Percentiles rank a stretch among this genome's conserved stretches.
These are phyloP conservation scores for Chlorociboria aeruginascens DNA, from an alignment of 495 filamentous ascomycete species.

Conservation along the genomic window DNA sequence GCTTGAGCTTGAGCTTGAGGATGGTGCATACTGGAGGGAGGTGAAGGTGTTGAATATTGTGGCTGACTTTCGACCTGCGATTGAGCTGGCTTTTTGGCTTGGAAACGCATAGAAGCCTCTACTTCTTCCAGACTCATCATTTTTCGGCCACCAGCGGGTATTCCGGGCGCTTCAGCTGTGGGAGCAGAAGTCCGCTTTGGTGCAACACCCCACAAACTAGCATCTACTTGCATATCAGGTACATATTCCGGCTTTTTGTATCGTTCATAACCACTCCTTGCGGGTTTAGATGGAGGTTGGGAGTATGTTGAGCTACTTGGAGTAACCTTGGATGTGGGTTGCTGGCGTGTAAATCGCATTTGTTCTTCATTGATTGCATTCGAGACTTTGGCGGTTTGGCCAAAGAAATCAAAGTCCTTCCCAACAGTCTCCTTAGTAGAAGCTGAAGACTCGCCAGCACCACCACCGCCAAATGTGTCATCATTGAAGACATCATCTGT, in stretches of 20 bases:
- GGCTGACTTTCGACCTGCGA: not conserved
- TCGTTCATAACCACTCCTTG: constrained; percentile 75
- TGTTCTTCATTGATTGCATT: constrained; percentile 84
- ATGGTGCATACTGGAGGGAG: constrained; percentile 1
- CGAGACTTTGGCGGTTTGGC: constrained; percentile 74
- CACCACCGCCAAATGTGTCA: constrained; percentile 75
- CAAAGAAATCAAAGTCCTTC: constrained; percentile 96
- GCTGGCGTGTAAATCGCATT: constrained; percentile 59
- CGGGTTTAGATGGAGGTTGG: constrained; percentile 41
- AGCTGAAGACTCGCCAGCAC: constrained; percentile 20
- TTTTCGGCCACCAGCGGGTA: constrained; percentile 43
- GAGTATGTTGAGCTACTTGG: constrained; percentile 27
- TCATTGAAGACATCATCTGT: constrained; percentile 93
- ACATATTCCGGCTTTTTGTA: constrained; percentile 67
- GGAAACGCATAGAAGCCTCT: constrained; percentile 79
- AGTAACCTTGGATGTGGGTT: constrained; percentile 33
- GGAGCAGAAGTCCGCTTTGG: constrained; percentile 38
- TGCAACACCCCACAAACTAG: constrained; percentile 78
- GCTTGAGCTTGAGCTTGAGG: constrained; percentile 11
- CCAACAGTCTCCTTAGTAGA: constrained; percentile 39
- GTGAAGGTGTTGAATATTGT: not conserved
- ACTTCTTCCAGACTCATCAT: constrained; percentile 97
- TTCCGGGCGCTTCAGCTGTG: constrained; percentile 12
- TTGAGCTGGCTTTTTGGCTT: constrained; percentile 40
- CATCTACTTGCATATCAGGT: constrained; percentile 80